phyloP scores from a whole-genome alignment of 1,139 yeast genomes.

The Wickerhamomyces sp. region DNA sequence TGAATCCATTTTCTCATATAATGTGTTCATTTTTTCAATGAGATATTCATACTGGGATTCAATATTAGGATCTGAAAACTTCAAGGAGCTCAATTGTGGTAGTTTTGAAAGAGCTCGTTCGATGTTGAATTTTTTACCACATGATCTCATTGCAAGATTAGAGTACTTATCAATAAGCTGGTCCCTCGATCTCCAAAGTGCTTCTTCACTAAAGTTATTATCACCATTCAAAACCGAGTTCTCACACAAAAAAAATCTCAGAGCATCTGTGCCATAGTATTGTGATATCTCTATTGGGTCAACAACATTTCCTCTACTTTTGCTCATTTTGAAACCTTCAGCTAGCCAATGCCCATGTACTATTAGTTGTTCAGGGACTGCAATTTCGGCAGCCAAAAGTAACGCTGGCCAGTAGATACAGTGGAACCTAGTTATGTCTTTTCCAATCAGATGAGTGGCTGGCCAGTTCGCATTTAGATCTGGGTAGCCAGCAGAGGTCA shows the following conservation, averaged over 20 bases:
- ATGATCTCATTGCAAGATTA: slow-evolving; percentile 68
- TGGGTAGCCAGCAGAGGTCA: slow-evolving; percentile 73
- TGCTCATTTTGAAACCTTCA: slow-evolving; percentile 90
- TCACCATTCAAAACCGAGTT: slow-evolving; percentile 74
- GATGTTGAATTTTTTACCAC: slow-evolving; percentile 66
- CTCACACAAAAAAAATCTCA: slow-evolving; percentile 73
- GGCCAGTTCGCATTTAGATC: slow-evolving; percentile 22
- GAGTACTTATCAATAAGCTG: slow-evolving; percentile 79
- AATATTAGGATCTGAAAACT: slow-evolving; percentile 11
- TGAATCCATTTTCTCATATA: slow-evolving; percentile 35
- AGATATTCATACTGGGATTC: slow-evolving; percentile 16
- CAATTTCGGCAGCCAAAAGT: slow-evolving; percentile 73
- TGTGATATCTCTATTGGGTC: slow-evolving; percentile 70
- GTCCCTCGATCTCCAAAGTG: slow-evolving; percentile 54
- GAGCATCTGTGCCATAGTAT: slow-evolving; percentile 65
- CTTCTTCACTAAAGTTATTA: slow-evolving; percentile 67
- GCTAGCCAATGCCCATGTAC: slow-evolving; percentile 96
- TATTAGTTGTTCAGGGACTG: slow-evolving; percentile 66
- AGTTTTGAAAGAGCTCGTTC: slow-evolving; percentile 34
- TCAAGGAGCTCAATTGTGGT: slow-evolving; percentile 9
- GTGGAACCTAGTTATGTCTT: slow-evolving; percentile 86
- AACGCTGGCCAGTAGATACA: slow-evolving; percentile 95
- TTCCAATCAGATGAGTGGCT: slow-evolving; percentile 82
- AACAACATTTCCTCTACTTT: slow-evolving; percentile 91
- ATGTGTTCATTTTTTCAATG: slow-evolving; percentile 25